Conservation (phyloP, 345 rosid genomes). For the Rhizophora apiculata region DNA sequence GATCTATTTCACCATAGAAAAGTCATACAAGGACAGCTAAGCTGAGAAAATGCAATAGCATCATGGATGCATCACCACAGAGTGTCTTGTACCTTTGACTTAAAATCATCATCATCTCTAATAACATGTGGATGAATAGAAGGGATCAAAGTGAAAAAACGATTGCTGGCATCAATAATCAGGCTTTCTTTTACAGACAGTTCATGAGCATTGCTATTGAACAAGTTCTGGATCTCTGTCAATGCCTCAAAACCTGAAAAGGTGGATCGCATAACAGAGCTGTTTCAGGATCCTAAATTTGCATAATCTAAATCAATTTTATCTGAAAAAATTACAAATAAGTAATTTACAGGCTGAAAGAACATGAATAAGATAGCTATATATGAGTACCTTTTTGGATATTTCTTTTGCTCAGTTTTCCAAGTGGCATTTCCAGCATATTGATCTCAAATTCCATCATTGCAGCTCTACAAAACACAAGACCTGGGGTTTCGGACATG, state of each 20-base stretch:
- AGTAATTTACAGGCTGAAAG: background rate
- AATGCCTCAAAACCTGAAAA: conserved; percentile 85
- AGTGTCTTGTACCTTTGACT: conserved; percentile 61
- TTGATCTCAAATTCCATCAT: conserved; percentile 98
- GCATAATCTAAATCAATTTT: background rate
- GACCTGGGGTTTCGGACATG: conserved; percentile 18
- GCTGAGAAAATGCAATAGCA: conserved; percentile 2
- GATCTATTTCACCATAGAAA: background rate
- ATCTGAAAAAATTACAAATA: background rate
- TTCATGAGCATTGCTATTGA: conserved; percentile 38
- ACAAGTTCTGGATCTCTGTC: conserved; percentile 80
- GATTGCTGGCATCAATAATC: conserved; percentile 89
- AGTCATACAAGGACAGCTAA: background rate
- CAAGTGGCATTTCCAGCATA: conserved; percentile 98
- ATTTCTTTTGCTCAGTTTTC: conserved; percentile 86
- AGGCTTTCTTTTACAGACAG: conserved; percentile 65
- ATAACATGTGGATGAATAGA: conserved; percentile 85
- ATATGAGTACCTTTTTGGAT: conserved; percentile 65
- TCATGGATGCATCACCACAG: background rate
- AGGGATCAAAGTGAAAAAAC: conserved; percentile 92
- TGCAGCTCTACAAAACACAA: conserved; percentile 66
- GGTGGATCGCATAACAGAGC: background rate
- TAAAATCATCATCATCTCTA: conserved; percentile 79
- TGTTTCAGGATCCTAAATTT: conserved; percentile 8
- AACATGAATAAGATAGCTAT: conserved; percentile 8